Base-by-base conservation (phyloP, 2,329 filamentous ascomycete genomes). In the Aspergillus pseudotamarii region DNA sequence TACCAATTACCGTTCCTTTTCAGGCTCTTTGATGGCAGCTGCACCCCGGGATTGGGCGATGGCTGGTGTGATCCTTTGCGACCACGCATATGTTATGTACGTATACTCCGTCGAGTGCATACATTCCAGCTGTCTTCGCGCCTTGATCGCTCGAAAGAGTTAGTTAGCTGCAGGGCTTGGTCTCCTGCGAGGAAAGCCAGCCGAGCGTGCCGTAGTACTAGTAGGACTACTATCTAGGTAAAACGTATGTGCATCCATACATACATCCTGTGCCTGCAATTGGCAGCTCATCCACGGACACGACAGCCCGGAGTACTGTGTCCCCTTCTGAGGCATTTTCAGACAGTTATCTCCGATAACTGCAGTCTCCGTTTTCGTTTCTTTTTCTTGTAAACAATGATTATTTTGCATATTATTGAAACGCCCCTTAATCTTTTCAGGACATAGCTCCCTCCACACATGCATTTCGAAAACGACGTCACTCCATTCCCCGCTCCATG, bases 151-250 rank as follows among this genome's bases (percentile, higher is more conserved):
- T 41, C 19, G 10, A 53, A n/a, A 32, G 30, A 53, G 32, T 59
- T 51, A 59, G 23, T 51, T 59, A 59, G 46, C 46, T 53, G 57
- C 57, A 59, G 58, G 58, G 9, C 57, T 45, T 38, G 32, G 34
- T 32, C 11, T 19, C 16, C 14, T 38, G 11, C 32, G 19, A 59
- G 48, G 58, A 54, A 59, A 59, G 21, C 36, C 51, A 41, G 57
- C 57, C 57, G 57, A 59, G 45, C 21, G 56, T 41, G 54, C 54
- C n/a, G 54, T 41, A n/a, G 36, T 41, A 41, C 34, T 41, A 19
- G 38, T 41, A 41, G 16, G 32, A 26, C 32, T 10, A 26, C 21
- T 23, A 28, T 21, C 54, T 43, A 57, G 21, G 34, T 36, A 36
- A 16, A 36, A 30, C 3, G 28, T 28, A 51, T 16, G 23, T 51